Percentiles rank a stretch among this genome's conserved stretches.
Evolutionary conservation across 2,329 filamentous ascomycete species (phyloP).

Genomic region (Colletotrichum cordylinicola): DNA sequence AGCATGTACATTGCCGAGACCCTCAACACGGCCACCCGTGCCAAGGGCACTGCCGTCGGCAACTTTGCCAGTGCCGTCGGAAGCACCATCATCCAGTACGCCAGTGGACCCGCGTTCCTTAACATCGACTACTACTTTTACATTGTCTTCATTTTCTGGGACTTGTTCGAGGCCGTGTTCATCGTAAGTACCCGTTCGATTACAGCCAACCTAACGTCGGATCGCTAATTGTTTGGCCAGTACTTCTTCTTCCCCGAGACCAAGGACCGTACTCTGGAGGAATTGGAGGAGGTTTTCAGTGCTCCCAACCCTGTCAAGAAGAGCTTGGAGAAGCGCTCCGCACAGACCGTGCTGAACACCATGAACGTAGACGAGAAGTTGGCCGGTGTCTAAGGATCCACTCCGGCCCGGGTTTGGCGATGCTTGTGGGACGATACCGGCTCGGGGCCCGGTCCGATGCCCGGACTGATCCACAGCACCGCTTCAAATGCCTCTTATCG

Average conservation of each 20-base stretch:
- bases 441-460: not conserved
- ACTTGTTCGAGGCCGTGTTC: slow-evolving; percentile 43
- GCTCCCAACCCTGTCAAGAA: slow-evolving; percentile 51
- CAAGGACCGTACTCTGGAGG: slow-evolving; percentile 55
- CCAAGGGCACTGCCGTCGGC: slow-evolving; percentile 49
- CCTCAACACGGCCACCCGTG: slow-evolving; percentile 48
- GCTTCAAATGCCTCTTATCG: not conserved
- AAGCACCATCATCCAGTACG: slow-evolving; percentile 48
- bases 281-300: slow-evolving; percentile 56
- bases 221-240: not conserved
- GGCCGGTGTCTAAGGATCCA: slow-evolving; percentile 32
- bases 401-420: not conserved
- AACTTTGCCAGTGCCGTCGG: slow-evolving; percentile 45
- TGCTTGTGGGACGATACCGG: not conserved
- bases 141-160: slow-evolving; percentile 51
- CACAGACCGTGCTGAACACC: slow-evolving; percentile 43
- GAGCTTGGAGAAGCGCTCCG: slow-evolving; percentile 43
- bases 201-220: no score
- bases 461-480: not conserved
- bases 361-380: slow-evolving; percentile 28
- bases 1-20: slow-evolving; percentile 56
- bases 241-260: slow-evolving; percentile 58
- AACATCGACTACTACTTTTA: slow-evolving; percentile 51
- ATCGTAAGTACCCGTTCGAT: slow-evolving; percentile 27
- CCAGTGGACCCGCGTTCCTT: slow-evolving; percentile 46